Evolutionary conservation across 2,329 filamentous ascomycete genomes (phyloP).

Genomic region (Epichloe amarillans): DNA sequence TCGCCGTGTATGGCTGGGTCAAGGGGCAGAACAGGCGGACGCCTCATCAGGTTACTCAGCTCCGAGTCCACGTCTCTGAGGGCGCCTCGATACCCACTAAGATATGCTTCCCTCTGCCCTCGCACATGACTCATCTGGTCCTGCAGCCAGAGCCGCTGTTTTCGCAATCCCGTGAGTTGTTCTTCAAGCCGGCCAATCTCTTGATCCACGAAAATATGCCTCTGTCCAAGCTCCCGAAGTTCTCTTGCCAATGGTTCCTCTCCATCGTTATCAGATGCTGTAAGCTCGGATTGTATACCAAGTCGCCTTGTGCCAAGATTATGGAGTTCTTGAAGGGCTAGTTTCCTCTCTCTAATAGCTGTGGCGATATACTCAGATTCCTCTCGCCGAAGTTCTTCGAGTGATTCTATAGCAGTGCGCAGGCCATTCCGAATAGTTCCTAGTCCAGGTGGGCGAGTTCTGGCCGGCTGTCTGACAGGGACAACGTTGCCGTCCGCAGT

Average conservation of each 20-base stretch:
- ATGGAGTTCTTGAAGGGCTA: slow-evolving; percentile 44
- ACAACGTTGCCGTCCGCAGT: slow-evolving; percentile 35
- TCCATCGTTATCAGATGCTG: slow-evolving; percentile 38
- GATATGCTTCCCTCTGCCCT: slow-evolving; percentile 54
- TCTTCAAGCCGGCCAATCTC: slow-evolving; percentile 56
- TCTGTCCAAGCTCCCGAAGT: slow-evolving; percentile 44
- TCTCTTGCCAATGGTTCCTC: slow-evolving; percentile 47
- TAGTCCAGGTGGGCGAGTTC: slow-evolving; percentile 38
- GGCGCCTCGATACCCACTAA: slow-evolving; percentile 58
- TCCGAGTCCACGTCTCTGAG: slow-evolving; percentile 52
- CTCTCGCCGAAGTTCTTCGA: slow-evolving; percentile 54
- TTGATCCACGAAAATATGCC: slow-evolving; percentile 38
- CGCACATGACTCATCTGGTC: slow-evolving; percentile 47
- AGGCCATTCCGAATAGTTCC: slow-evolving; percentile 52
- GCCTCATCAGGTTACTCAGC: slow-evolving; percentile 43
- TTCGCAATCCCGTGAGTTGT: slow-evolving; percentile 46
- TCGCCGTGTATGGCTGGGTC: slow-evolving; percentile 30
- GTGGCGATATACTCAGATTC: slow-evolving; percentile 48
- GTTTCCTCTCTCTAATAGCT: slow-evolving; percentile 42
- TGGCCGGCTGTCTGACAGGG: slow-evolving; percentile 45
- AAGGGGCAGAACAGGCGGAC: slow-evolving; percentile 41
- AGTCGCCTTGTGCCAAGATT: slow-evolving; percentile 35
- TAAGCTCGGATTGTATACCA: slow-evolving; percentile 38
- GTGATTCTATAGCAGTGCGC: slow-evolving; percentile 45
- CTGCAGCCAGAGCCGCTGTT: slow-evolving; percentile 43